phyloP scores from a whole-genome alignment of 1,139 yeast genomes.

The Taphrina populina region DNA sequence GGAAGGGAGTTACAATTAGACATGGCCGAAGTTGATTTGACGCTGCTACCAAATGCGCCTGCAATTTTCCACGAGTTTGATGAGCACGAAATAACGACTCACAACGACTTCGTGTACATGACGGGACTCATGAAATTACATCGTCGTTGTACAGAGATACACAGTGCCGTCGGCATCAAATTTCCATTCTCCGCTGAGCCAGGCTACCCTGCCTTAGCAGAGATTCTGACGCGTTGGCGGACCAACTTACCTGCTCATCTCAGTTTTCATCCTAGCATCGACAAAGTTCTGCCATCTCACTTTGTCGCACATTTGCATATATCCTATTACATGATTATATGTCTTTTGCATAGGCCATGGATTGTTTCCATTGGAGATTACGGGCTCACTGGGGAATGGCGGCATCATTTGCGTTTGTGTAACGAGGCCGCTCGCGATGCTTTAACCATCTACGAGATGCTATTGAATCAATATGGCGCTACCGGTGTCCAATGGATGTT shows the following conservation, averaged over 20 bases:
- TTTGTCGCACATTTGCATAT: slow-evolving; percentile 59
- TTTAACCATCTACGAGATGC: slow-evolving; percentile 7
- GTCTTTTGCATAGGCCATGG: slow-evolving; percentile 67
- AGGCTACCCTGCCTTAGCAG: slow-evolving; percentile 19
- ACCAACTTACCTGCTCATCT: slow-evolving; percentile 21
- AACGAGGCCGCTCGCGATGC: slow-evolving; percentile 19
- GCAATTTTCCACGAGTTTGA: not conserved
- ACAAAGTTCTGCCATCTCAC: slow-evolving; percentile 13
- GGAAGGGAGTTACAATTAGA: slow-evolving; percentile 27
- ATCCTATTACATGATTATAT: slow-evolving; percentile 70
- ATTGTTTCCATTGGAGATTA: slow-evolving; percentile 24
- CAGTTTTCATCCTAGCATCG: not conserved
- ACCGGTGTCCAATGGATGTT: slow-evolving; percentile 25
- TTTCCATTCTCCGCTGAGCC: slow-evolving; percentile 31
- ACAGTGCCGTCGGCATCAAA: slow-evolving; percentile 22
- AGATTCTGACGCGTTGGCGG: slow-evolving; percentile 13
- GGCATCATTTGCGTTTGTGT: slow-evolving; percentile 18
- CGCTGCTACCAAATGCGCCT: slow-evolving; percentile 11
- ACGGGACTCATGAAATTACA: slow-evolving; percentile 24
- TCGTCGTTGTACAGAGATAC: slow-evolving; percentile 24
- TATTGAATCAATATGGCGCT: slow-evolving; percentile 22
- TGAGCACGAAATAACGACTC: slow-evolving; percentile 11
- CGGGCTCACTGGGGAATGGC: slow-evolving; percentile 29
- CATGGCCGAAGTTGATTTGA: slow-evolving; percentile 25
- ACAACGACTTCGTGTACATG: slow-evolving; percentile 30